Base-by-base conservation (phyloP, 2,329 filamentous ascomycete species). In the Aureobasidium zeae region DNA sequence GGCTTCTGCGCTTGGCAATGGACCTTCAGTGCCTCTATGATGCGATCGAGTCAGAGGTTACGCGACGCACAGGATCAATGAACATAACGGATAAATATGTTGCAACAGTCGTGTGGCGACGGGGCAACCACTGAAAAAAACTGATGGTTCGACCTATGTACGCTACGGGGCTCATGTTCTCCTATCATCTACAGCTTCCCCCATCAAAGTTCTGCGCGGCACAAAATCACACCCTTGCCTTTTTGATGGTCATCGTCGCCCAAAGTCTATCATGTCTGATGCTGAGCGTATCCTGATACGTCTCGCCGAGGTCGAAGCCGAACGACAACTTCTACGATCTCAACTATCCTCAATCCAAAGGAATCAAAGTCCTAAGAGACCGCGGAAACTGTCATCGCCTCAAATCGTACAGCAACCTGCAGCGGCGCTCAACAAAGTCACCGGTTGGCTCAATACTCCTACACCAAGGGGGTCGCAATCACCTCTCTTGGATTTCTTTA, bases 401-500 rank as follows among this genome's bases (percentile, higher is more conserved):
- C 39, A 7, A 6, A 22, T 9, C 4, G 13, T 25, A 6, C 8
- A 20, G 7, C 4, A n/a, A 22, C 2, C 38, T 5, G 13, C 4
- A 16, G 12, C 37, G 7, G 19, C 19, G 4, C 9, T 34, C 8
- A 17, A 29, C 16, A 34, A 21, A 16, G 30, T 34, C 5, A 17
- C 29, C 7, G 22, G n/a, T 20, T 34, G 39, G 39, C 39, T 34
- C 22, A 21, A 33, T 9, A 26, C 2, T 8, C 12, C 29, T 3
- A 11, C 21, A 15, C 10, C 13, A 11, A 17, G 16, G 13, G n/a
- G 29, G 21, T 15, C 29, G 16, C 15, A 34, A 8, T 43, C 39
- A 20, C 30, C 34, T n/a, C 35, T 45, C 5, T 13, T 45, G 19
- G 29, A 38, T 4, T 19, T 45, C 24, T 39, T 45, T 8, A 25